Conservation (phyloP, 2,329 filamentous ascomycete species). For the Phyllosticta citribraziliensis region DNA sequence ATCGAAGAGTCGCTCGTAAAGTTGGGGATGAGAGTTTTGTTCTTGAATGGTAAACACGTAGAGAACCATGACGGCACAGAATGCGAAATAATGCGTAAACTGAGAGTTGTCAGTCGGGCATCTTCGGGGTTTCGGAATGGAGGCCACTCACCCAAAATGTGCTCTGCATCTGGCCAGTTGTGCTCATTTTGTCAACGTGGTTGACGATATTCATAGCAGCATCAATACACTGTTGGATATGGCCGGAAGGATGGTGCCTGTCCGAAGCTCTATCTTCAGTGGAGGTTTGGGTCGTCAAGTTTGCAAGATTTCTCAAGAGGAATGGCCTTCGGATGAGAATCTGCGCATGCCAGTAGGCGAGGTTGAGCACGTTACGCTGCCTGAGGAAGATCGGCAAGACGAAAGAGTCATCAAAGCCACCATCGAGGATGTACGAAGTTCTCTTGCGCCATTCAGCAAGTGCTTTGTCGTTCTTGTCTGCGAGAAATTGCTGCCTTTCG, state of each 20-base stretch:
- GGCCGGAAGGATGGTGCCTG: constrained; percentile 19
- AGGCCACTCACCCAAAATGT: constrained; percentile 32
- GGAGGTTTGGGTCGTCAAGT: constrained; percentile 21
- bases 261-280: constrained; percentile 12
- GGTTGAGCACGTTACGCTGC: constrained; percentile 44
- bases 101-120: not conserved
- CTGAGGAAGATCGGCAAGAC: constrained; percentile 42
- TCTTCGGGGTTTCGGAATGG: not conserved
- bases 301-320: constrained; percentile 36
- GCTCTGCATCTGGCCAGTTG: constrained; percentile 33
- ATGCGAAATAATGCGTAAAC: constrained; percentile 46
- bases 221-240: constrained; percentile 37
- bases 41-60: constrained; percentile 47
- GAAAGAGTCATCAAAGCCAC: constrained; percentile 33
- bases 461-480: constrained; percentile 33
- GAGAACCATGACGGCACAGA: constrained; percentile 44
- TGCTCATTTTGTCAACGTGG: constrained; percentile 33
- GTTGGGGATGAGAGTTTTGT: constrained; percentile 35
- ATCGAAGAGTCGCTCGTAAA: constrained; percentile 39
- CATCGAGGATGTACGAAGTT: constrained; percentile 35
- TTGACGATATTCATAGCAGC: constrained; percentile 39
- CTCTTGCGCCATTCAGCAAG: constrained; percentile 37
- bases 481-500: constrained; percentile 25
- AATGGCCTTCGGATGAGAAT: constrained; percentile 49
- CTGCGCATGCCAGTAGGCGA: constrained; percentile 46